phyloP scores from a whole-genome alignment of 2,329 filamentous ascomycete species.

The Aspergillus fijiensis region DNA sequence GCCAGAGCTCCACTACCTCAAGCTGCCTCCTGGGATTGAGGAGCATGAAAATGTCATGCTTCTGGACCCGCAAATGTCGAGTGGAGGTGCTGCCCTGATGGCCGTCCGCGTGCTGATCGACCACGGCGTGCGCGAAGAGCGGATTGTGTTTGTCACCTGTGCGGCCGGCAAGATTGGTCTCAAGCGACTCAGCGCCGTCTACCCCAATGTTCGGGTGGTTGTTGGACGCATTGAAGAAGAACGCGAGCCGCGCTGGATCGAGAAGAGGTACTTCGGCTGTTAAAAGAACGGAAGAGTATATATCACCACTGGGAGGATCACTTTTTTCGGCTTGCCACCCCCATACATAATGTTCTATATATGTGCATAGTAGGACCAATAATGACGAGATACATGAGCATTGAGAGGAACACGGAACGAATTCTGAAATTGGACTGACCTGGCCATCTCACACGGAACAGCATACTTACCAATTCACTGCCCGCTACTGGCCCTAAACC shows the following conservation, averaged over 20 bases:
- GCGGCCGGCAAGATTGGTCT: constrained; percentile 81
- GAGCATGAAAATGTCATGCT: constrained; percentile 79
- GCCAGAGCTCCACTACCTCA: constrained; percentile 87
- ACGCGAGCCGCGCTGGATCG: constrained; percentile 84
- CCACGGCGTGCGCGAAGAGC: constrained; percentile 80
- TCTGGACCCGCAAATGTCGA: constrained; percentile 91
- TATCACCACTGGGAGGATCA: background rate
- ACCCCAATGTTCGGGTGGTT: constrained; percentile 82
- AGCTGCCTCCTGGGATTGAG: constrained; percentile 71
- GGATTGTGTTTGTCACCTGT: constrained; percentile 90
- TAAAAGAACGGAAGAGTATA: constrained; percentile 37
- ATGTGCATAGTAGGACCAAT: constrained; percentile 1
- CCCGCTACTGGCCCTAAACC: too few relatives aligned
- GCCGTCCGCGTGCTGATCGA: constrained; percentile 93
- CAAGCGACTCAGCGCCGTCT: constrained; percentile 82
- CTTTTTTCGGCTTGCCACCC: background rate
- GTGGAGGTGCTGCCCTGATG: constrained; percentile 84
- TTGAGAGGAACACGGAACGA: too few relatives aligned
- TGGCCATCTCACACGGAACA: too few relatives aligned
- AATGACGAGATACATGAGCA: background rate
- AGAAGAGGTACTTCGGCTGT: constrained; percentile 87
- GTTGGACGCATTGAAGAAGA: constrained; percentile 79
- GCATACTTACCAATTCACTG: too few relatives aligned
- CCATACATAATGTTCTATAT: background rate
- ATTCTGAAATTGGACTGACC: too few relatives aligned